phyloP scores from a whole-genome alignment of 2,329 filamentous ascomycete genomes.

The Zopfia rhizophila region DNA sequence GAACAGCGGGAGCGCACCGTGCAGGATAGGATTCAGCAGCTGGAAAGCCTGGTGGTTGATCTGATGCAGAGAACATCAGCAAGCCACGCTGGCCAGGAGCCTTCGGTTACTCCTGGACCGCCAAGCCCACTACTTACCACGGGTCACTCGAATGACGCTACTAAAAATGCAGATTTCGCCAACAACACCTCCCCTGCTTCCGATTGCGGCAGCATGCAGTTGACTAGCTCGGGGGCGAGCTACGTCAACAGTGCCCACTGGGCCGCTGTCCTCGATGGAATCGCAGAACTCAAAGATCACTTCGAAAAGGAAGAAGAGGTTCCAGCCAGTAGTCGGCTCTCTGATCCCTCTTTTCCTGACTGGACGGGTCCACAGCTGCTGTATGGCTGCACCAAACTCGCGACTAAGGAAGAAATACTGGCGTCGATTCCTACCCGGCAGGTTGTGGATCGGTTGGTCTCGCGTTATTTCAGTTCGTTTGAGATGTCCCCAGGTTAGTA shows the following conservation, averaged over 20 bases:
- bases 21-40: conserved; percentile 49
- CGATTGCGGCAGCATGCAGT: too few species aligned
- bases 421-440: conserved; percentile 21
- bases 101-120: too few species aligned
- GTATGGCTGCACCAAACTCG: conserved; percentile 37
- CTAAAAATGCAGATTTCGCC: too few species aligned
- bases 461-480: conserved; percentile 34
- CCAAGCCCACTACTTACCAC: too few species aligned
- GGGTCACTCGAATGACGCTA: too few species aligned
- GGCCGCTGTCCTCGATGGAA: conserved; percentile 28
- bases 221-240: conserved; percentile 41
- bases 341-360: conserved; percentile 5
- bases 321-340: neutral
- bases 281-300: conserved; percentile 26
- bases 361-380: conserved; percentile 30
- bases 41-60: conserved; percentile 48
- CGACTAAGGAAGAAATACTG: conserved; percentile 20
- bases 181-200: too few species aligned
- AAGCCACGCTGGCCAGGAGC: too few species aligned
- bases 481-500: conserved; percentile 10
- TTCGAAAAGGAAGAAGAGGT: conserved; percentile 39
- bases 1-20: conserved; percentile 41
- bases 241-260: conserved; percentile 29
- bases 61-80: conserved; percentile 41
- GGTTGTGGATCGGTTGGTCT: conserved; percentile 22